phyloP scores from a whole-genome alignment of 805 yeast genomes.

The Zygosaccharomyces kombuchaensis region DNA sequence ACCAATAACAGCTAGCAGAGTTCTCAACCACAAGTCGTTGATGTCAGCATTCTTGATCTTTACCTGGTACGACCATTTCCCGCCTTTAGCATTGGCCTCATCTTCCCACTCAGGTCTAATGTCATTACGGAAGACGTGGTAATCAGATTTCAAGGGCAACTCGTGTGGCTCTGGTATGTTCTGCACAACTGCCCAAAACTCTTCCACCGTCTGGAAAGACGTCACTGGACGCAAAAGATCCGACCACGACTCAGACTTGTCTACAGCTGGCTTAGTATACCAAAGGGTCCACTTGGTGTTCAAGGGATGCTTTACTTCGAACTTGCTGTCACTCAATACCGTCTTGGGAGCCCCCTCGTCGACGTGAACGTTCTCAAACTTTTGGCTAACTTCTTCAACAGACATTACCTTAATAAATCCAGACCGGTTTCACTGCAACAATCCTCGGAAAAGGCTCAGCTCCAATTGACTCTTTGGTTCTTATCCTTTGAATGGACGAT shows the following conservation, averaged over 20 bases:
- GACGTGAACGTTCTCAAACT: constrained; percentile 28
- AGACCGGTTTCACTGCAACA: background rate
- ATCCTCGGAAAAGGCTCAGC: background rate
- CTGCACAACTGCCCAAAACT: constrained; percentile 97
- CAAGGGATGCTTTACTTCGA: constrained; percentile 66
- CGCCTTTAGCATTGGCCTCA: constrained; percentile 78
- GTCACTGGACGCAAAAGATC: constrained; percentile 90
- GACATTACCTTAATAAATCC: constrained; percentile 24
- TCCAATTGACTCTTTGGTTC: background rate
- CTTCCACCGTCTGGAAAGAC: constrained; percentile 91
- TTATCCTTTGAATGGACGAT: background rate
- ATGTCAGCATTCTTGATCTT: constrained; percentile 58
- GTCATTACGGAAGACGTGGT: constrained; percentile 90
- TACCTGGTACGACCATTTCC: constrained; percentile 86
- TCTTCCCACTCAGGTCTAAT: constrained; percentile 99
- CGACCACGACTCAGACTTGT: constrained; percentile 79
- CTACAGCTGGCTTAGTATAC: constrained; percentile 92
- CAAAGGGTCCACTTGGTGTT: constrained; percentile 92
- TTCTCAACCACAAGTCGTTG: constrained; percentile 89
- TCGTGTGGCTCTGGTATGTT: constrained; percentile 89
- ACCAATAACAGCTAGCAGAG: constrained; percentile 86
- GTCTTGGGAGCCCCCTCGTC: constrained; percentile 27
- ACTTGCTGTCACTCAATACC: constrained; percentile 30
- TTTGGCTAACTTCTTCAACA: constrained; percentile 35
- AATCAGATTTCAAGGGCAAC: constrained; percentile 87